Evolutionary conservation across 768 basidiomycete species (phyloP).

Genomic region (Mycena rebaudengoi): DNA sequence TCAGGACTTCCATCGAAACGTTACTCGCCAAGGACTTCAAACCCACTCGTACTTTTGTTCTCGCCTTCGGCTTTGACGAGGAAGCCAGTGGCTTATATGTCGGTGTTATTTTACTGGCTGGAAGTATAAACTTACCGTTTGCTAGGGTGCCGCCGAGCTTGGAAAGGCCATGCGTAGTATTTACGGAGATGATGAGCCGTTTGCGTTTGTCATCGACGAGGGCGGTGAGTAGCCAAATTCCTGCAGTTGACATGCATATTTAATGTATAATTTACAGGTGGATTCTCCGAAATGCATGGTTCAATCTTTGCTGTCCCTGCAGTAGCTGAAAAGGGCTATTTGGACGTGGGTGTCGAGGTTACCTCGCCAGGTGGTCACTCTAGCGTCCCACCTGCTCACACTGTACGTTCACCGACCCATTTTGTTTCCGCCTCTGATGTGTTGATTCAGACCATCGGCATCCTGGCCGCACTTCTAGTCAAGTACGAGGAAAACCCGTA

Average conservation of each 20-base stretch:
- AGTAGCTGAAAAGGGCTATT: constrained; percentile 78
- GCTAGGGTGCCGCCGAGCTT: constrained; percentile 67
- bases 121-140: too few species aligned
- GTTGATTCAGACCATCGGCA: constrained; percentile 72
- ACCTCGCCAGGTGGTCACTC: constrained; percentile 84
- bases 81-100: constrained; percentile 65
- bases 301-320: constrained; percentile 67
- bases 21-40: constrained; percentile 69
- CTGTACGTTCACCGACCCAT: constrained; percentile 50
- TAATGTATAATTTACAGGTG: too few species aligned
- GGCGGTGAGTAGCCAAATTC: constrained; percentile 59
- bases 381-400: constrained; percentile 83
- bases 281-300: constrained; percentile 60
- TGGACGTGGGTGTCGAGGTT: constrained; percentile 72
- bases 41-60: constrained; percentile 68
- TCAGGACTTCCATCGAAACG: constrained; percentile 68
- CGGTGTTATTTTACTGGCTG: too few species aligned
- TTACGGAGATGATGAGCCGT: constrained; percentile 72
- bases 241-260: too few species aligned
- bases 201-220: constrained; percentile 89
- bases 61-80: constrained; percentile 82
- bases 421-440: neutral
- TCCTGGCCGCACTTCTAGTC: constrained; percentile 75
- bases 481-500: constrained; percentile 75
- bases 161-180: constrained; percentile 56